Evolutionary conservation across 2,329 filamentous ascomycete genomes (phyloP), one percentile per base, ranked within the genome.

Genomic region (Claviceps pusilla): DNA sequence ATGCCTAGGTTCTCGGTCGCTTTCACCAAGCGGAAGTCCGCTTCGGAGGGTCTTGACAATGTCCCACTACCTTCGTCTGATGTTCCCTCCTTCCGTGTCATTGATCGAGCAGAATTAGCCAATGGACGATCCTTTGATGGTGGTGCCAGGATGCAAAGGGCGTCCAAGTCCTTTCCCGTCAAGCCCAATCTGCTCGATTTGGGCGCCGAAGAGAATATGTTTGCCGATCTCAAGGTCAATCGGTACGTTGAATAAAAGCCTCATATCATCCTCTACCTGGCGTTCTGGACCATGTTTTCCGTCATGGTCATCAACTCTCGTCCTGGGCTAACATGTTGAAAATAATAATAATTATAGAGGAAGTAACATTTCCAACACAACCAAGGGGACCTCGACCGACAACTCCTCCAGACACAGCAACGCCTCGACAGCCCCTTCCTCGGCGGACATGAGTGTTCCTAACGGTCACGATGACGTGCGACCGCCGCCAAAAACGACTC

Each of bases 1-100:
- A 82, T 82, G 79, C 76, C 76, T 78, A 79, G 76, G 70, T 82
- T 82, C 67, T 76, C 77, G 58, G 76, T 76, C 64, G 70, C 74
- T 58, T 82, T 82, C 59, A 73, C 70, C 63, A 73, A 76, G 76
- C 78, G 79, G 73, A 81, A 76, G 71, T 79, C 77, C 58, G 74
- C 75, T 72, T 76, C 74, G 57, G 74, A 78, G 59, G 76, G 75
- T 59, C 66, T 76, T 57, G 75, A 78, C 57, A 73, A 79, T 76
- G 75, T 65, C 42, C 64, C 72, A 61, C 62, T 72, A 66, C 57
- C 59, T 14, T 66, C 71, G 58, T 62, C 67, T 51, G 70, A 71
- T 55, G 72, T 74, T 55, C 71, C 76, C 24, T 80, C 78, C 2
- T 82, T 82, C 63, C 75, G 78, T 51, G 79, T 82, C 29, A 68